Percentiles rank a stretch among this genome's conserved stretches.
These are phyloP conservation scores for Limonomyces culmigenus DNA, from an alignment of 1,284 basidiomycete species.

Conservation along the genomic window DNA sequence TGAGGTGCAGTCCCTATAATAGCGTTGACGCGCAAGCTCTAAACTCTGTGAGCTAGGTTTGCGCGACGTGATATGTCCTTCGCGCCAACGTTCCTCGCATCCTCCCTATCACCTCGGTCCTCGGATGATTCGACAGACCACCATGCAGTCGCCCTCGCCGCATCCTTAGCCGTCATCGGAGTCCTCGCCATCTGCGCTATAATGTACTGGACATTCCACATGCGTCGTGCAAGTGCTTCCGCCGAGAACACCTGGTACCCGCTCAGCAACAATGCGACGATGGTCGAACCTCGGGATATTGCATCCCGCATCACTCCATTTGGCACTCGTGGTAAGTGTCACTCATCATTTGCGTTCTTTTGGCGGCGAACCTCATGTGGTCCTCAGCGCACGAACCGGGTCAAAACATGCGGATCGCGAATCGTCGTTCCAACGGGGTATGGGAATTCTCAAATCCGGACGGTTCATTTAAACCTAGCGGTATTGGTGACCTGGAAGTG, in stretches of 20 bases:
- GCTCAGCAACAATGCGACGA: slow-evolving; percentile 6
- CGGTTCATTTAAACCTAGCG: too few species aligned
- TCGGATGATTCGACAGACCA: not conserved
- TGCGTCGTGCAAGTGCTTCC: slow-evolving; percentile 3
- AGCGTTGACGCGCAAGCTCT: too few species aligned
- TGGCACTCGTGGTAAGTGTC: slow-evolving; percentile 10
- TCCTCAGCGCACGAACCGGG: slow-evolving; percentile 13
- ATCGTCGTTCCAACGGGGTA: slow-evolving; percentile 14
- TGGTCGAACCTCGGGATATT: slow-evolving; percentile 10
- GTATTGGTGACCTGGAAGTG: too few species aligned
- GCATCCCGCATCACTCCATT: slow-evolving; percentile 13
- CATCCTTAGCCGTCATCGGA: slow-evolving; percentile 8
- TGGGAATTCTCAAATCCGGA: slow-evolving; percentile 13
- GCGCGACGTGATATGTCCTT: too few species aligned
- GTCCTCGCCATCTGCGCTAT: slow-evolving; percentile 8
- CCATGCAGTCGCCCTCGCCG: not conserved
- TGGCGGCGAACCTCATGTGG: not conserved
- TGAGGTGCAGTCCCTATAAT: too few species aligned
- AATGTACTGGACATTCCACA: slow-evolving; percentile 8
- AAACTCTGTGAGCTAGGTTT: too few species aligned
- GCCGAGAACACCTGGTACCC: slow-evolving; percentile 6
- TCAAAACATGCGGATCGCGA: slow-evolving; percentile 17
- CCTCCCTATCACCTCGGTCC: not conserved
- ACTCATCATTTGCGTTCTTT: not conserved
- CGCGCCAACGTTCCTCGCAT: not conserved